These are phyloP conservation scores for Emericellopsis atlantica DNA, from an alignment of 2,329 filamentous ascomycete genomes.

Conservation along the genomic window DNA sequence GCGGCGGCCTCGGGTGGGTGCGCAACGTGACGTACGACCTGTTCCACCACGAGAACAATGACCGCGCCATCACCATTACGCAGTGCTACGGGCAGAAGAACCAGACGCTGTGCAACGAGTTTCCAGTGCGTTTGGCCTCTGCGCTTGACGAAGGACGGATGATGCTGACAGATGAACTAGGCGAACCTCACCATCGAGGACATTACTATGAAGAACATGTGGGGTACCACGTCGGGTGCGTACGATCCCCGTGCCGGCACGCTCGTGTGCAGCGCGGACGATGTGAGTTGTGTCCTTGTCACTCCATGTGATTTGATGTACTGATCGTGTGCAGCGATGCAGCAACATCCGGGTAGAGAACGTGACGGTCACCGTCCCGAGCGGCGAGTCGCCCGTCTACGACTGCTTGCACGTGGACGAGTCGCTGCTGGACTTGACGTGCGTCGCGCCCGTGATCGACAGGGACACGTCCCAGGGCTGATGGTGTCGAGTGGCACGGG, in stretches of 20 bases:
- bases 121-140: not conserved
- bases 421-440: conserved; percentile 1
- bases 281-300: conserved; percentile 8
- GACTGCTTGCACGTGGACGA: not conserved
- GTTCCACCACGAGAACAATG: conserved; percentile 43
- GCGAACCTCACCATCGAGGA: conserved; percentile 13
- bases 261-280: conserved; percentile 14
- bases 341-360: conserved; percentile 1
- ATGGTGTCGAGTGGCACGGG: too few relatives aligned
- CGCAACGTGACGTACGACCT: conserved; percentile 50
- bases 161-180: not conserved
- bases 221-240: conserved; percentile 14
- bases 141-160: too few relatives aligned
- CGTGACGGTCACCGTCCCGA: not conserved
- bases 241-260: conserved; percentile 14
- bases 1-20: conserved; percentile 39
- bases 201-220: conserved; percentile 13
- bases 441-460: not conserved
- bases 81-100: conserved; percentile 12
- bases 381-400: not conserved
- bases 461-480: not conserved
- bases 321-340: not conserved
- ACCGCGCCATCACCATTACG: conserved; percentile 20
- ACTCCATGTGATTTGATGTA: not conserved
- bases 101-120: conserved; percentile 4